A percentile compares a stretch with the other conserved stretches of the same genome.
Conservation (phyloP, 345 rosid species). For the Diplotaxis tenuifolia region DNA sequence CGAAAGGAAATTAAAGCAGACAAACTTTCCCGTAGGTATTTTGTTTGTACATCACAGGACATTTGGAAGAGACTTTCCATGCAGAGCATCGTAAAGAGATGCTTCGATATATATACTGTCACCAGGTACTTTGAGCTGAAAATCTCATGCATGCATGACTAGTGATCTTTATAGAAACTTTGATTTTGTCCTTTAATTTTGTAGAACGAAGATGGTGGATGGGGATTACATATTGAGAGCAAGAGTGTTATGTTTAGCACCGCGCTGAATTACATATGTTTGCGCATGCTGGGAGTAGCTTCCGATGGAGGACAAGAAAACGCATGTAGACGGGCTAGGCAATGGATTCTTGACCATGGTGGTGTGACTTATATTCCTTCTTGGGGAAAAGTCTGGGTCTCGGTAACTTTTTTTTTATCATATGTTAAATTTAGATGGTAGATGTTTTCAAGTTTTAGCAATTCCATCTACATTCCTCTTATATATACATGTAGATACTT, state of each 20-base stretch:
- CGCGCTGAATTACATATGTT: slow-evolving; percentile 43
- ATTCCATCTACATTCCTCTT: not conserved
- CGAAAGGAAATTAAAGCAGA: no score
- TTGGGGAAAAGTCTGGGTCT: slow-evolving; percentile 87
- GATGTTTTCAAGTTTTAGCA: no score
- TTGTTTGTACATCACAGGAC: slow-evolving; percentile 21
- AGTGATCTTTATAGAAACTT: not conserved
- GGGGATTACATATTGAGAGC: no score
- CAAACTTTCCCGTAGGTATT: no score
- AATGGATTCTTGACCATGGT: slow-evolving; percentile 63
- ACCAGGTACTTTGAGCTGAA: slow-evolving; percentile 28
- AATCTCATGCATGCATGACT: no score
- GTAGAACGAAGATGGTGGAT: no score
- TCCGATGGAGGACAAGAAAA: slow-evolving; percentile 40
- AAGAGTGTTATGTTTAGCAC: slow-evolving; percentile 62
- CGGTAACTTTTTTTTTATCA: slow-evolving; percentile 36
- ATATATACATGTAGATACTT: slow-evolving; percentile 43
- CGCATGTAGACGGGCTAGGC: slow-evolving; percentile 44
- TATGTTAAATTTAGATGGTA: not conserved
- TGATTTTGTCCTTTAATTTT: not conserved
- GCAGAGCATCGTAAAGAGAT: slow-evolving; percentile 28
- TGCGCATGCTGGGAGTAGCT: slow-evolving; percentile 55
- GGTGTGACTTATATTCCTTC: no score
- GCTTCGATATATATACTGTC: slow-evolving; percentile 18
- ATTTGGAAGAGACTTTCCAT: not conserved